Evolutionary conservation across 2,329 filamentous ascomycete genomes (phyloP).

Genomic region (Herpotrichia juniperi): DNA sequence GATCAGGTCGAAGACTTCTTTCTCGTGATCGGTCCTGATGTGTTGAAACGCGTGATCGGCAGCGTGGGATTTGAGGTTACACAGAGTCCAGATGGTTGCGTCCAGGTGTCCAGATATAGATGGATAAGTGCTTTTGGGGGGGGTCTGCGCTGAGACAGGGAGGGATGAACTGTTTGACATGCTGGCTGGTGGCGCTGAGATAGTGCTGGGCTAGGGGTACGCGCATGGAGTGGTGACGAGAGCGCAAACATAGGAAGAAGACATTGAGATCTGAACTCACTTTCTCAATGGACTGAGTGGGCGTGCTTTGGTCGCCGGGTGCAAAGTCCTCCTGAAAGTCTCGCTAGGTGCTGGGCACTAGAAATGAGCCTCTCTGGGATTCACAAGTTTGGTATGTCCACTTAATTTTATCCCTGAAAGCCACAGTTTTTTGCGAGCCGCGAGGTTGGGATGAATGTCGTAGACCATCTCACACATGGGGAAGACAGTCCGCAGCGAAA

Average conservation of each 20-base stretch:
- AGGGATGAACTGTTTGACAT: conserved; percentile 2
- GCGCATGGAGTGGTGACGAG: not conserved
- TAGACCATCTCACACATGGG: not conserved
- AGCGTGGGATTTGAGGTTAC: conserved; percentile 17
- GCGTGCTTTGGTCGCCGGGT: not conserved
- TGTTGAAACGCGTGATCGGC: not conserved
- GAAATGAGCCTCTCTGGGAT: not conserved
- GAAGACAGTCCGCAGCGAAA: not conserved
- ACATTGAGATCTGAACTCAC: not conserved
- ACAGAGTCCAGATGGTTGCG: conserved; percentile 18
- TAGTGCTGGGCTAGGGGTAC: not conserved
- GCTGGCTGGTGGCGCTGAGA: conserved; percentile 3
- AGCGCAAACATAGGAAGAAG: not conserved
- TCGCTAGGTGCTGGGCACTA: not conserved
- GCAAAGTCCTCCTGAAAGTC: not conserved
- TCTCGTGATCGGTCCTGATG: not conserved
- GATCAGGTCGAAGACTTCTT: not conserved
- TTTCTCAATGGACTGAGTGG: not conserved
- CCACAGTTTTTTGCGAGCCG: not conserved
- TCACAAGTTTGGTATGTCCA: not conserved
- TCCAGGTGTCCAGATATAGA: conserved; percentile 29
- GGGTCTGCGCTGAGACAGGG: conserved; percentile 31
- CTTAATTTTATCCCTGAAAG: not conserved
- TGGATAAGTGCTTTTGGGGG: conserved; percentile 14
- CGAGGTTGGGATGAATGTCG: not conserved